Base-by-base conservation (phyloP, 2,329 filamentous ascomycete genomes). In the Knufia petricola region DNA sequence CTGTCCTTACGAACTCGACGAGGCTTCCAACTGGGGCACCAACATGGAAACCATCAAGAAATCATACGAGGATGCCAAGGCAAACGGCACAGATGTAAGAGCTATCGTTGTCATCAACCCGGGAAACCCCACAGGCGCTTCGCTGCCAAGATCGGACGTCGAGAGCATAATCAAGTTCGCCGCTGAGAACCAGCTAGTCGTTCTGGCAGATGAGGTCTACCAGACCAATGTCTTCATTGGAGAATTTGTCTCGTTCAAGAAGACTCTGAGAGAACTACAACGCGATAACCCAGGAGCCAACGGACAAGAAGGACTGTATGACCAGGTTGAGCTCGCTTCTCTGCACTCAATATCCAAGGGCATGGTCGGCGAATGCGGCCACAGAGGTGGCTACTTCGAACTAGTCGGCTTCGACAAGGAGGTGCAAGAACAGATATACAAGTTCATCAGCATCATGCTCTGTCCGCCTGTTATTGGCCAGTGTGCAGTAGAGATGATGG, bases 91-190 rank as follows among this genome's bases (percentile, higher is more conserved):
- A 52, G 88, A 96, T 59, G 86, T 95, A 47, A 87, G 89, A 60
- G 86, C 87, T 59, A 88, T 98, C 59, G 90, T 92, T 57, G 84
- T 98, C 60, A 98, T 98, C 74, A 98, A 98, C 76, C 92, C 92
- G 0, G 92, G 92, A 51, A 98, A 98, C 72, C 92, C 92, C 2
- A 98, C 92, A 2, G 92, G 92, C 57, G 87, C 88, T 44, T 92
- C 84, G 46, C 78, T 98, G 15, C 74, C 82, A 30, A 77, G 84
- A 56, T 76, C 80, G 17, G 87, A 95, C 62, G 82, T 98, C 66
- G 81, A 83, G 61, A 76, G 77, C 45, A 86, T 96, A n/a, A 77
- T 96, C 58, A 80, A 92, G 55, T 84, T 95, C 55, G 90, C 92
- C 32, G 82, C 81, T 23, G 76, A 89, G 66, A 81, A 95, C 74